Percentiles rank a stretch among this genome's conserved stretches.
These are phyloP conservation scores for Mucuna pruriens DNA, from an alignment of 306 rosid species.

Conservation along the genomic window DNA sequence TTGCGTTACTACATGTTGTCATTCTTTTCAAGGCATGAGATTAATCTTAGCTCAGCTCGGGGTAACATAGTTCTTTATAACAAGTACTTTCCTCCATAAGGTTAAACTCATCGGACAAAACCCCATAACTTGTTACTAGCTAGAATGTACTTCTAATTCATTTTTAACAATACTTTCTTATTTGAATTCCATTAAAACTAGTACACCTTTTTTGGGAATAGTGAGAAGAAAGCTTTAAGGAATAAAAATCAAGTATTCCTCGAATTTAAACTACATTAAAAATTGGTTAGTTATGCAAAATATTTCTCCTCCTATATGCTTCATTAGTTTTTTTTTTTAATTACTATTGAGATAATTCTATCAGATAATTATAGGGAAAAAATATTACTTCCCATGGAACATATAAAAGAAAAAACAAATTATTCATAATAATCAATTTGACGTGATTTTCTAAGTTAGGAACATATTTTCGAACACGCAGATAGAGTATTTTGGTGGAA, in stretches of 20 bases:
- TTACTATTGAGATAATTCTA: neutral
- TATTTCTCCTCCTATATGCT: neutral
- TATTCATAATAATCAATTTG: no score
- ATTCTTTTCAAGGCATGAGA: neutral
- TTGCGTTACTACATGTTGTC: neutral
- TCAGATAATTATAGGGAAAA: neutral
- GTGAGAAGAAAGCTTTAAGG: neutral
- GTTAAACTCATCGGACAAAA: neutral
- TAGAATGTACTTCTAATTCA: neutral
- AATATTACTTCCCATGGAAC: neutral
- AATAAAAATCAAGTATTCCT: neutral
- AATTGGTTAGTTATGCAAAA: neutral
- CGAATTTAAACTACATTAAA: neutral
- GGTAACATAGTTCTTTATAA: no score
- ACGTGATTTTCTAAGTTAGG: no score
- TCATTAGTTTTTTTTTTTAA: neutral
- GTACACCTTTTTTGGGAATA: neutral
- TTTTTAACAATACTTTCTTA: neutral
- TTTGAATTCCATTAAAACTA: neutral
- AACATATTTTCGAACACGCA: neutral
- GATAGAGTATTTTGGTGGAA: neutral
- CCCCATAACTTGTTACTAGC: neutral
- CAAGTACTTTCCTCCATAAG: neutral
- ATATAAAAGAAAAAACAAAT: neutral
- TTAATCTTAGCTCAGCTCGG: neutral